phyloP scores from a whole-genome alignment of 2,329 filamentous ascomycete genomes.

The Rhexocercosporidium sp. region DNA sequence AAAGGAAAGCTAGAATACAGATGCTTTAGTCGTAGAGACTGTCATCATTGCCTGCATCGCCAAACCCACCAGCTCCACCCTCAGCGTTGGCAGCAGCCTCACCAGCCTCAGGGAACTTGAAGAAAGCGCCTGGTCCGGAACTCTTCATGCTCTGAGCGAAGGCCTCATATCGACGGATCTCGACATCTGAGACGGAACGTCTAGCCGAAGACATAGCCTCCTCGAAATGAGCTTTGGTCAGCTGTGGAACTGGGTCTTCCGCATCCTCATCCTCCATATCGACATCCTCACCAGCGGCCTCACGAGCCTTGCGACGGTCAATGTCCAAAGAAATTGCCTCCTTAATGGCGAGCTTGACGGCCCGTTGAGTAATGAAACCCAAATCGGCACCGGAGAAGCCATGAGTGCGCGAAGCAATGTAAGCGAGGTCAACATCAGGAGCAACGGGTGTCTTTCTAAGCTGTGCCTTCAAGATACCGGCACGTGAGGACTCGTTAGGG shows the following conservation, averaged over 20 bases:
- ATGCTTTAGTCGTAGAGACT: constrained; percentile 88
- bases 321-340: constrained; percentile 90
- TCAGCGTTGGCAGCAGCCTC: constrained; percentile 72
- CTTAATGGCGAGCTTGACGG: constrained; percentile 99
- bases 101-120: constrained; percentile 84
- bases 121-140: constrained; percentile 91
- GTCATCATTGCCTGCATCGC: constrained; percentile 90
- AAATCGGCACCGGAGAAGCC: constrained; percentile 99
- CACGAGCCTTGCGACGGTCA: constrained; percentile 85
- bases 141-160: constrained; percentile 99
- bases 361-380: constrained; percentile 97
- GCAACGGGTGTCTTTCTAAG: constrained; percentile 97
- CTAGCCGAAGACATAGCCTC: constrained; percentile 97
- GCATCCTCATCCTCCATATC: constrained; percentile 82
- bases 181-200: constrained; percentile 92
- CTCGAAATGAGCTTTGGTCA: constrained; percentile 97
- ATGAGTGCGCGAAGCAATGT: constrained; percentile 95
- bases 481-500: constrained; percentile 88
- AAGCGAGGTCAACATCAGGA: constrained; percentile 83
- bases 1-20: constrained; percentile 37
- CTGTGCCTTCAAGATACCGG: constrained; percentile 90
- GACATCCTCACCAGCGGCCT: constrained; percentile 80
- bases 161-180: constrained; percentile 97
- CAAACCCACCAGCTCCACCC: constrained; percentile 68
- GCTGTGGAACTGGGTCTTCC: constrained; percentile 93